Evolutionary conservation across 371 early-diverging fungal species (phyloP).

Genomic region (Rhizopus microsporus): DNA sequence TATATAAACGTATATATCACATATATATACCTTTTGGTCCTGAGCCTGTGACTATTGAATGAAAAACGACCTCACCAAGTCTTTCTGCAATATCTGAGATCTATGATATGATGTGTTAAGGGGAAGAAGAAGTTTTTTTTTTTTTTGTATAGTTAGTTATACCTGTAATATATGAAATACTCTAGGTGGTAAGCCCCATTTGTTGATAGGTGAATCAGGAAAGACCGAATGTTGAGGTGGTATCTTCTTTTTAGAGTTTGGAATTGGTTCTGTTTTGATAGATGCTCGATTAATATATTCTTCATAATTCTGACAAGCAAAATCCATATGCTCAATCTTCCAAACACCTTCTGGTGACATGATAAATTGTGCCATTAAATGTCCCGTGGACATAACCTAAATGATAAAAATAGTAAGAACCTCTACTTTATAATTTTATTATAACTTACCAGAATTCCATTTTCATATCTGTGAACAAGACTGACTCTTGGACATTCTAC

Average conservation of each 20-base stretch:
- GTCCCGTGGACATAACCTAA: conserved; percentile 37
- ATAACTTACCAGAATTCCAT: conserved; percentile 36
- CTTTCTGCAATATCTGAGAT: conserved; percentile 26
- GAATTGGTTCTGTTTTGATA: conserved; percentile 17
- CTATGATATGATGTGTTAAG: conserved; percentile 4
- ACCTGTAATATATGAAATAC: conserved; percentile 30
- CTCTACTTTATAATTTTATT: neutral
- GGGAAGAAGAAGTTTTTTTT: neutral
- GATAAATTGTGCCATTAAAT: conserved; percentile 31
- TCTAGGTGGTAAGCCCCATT: conserved; percentile 42
- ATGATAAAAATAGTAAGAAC: neutral
- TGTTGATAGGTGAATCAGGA: conserved; percentile 37
- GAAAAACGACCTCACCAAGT: conserved; percentile 24
- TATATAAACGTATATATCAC: neutral
- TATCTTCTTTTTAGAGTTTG: conserved; percentile 26
- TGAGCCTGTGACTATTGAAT: conserved; percentile 22
- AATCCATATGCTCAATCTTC: conserved; percentile 43
- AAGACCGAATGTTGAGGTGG: conserved; percentile 16
- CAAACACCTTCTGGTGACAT: conserved; percentile 24
- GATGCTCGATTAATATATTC: conserved; percentile 31
- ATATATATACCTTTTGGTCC: conserved; percentile 20
- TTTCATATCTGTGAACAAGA: conserved; percentile 36
- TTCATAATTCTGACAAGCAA: conserved; percentile 35
- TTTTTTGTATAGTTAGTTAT: neutral
- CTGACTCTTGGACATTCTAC: conserved; percentile 47